Evolutionary conservation across 2,329 filamentous ascomycete genomes (phyloP).

Genomic region (Trichophyton simii): DNA sequence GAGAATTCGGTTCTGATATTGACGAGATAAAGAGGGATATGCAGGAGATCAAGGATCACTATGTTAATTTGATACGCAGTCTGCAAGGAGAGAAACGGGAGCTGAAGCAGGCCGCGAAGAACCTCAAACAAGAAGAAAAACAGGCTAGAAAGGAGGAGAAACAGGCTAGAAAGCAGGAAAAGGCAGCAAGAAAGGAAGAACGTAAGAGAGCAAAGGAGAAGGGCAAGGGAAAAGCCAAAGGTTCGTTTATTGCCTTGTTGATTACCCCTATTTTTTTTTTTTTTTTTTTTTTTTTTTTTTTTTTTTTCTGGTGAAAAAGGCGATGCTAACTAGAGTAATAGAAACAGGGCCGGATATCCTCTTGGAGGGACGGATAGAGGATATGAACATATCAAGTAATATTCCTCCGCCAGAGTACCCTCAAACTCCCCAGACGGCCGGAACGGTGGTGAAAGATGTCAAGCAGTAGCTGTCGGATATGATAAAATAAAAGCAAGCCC

Average conservation of each 20-base stretch:
- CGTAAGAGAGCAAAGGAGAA: slow-evolving; percentile 7
- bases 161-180: slow-evolving; percentile 7
- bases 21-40: slow-evolving; percentile 22
- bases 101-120: slow-evolving; percentile 13
- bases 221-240: slow-evolving; percentile 5
- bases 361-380: background rate
- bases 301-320: background rate
- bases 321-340: background rate
- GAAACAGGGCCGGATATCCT: background rate
- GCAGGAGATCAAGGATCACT: slow-evolving; percentile 26
- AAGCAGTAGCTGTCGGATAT: background rate
- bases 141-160: slow-evolving; percentile 9
- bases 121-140: slow-evolving; percentile 13
- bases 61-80: slow-evolving; percentile 24
- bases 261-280: background rate
- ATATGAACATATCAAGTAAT: background rate
- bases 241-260: background rate
- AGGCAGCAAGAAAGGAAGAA: slow-evolving; percentile 4
- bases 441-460: background rate
- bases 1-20: background rate
- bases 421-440: background rate
- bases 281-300: background rate
- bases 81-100: slow-evolving; percentile 17
- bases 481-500: background rate
- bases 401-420: background rate